Base-by-base conservation (phyloP, 208 protist species). In the Wallacemonas rigidus region DNA sequence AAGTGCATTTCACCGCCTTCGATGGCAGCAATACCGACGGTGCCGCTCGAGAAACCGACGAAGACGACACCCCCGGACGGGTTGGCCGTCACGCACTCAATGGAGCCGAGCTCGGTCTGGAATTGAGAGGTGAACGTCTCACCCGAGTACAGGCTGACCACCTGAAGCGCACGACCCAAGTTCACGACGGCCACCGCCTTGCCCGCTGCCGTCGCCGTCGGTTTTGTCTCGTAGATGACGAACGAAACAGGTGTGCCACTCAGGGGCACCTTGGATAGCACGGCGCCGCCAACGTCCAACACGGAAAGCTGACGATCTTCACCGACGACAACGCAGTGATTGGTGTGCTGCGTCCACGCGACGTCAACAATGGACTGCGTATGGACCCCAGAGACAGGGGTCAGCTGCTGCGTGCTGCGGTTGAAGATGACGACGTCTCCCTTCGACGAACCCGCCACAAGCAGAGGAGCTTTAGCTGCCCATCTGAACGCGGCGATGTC, bases 401-500 rank as follows among this genome's bases (percentile, higher is more conserved):
- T 79, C 63, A 98, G 96, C 44, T 93, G 90, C n/a, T 80, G 68
- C n/a, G 90, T 98, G 36, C 87, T 82, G 40, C 92, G 89, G 82
- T 99, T 98, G 81, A 97, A 98, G 12, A 99, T 35, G 1, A 98
- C 71, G 15, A 98, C 71, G 47, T 83, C 90, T 6, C 98, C 98
- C 71, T 97, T 98, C 7, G 65, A 71, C n/a, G 83, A 90, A 39
- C 97, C 95, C 8, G 99, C 77, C 2, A 88, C 95, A 4, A 99
- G 87, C 51, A 81, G 71, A 26, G 88, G 79, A 12, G 92, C 89
- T 43, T 45, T 60, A 4, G 69, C 74, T 5, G 96, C 97, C 98
- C 97, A 99, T 11, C 75, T 75, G 50, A 99, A 58, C 47, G 93
- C 86, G 26, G 80, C 87, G 8, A 98, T 81, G 41, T 98, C 95